These are phyloP conservation scores for Coemansia sp. DNA, from an alignment of 192 early-diverging fungal genomes.

Conservation along the genomic window DNA sequence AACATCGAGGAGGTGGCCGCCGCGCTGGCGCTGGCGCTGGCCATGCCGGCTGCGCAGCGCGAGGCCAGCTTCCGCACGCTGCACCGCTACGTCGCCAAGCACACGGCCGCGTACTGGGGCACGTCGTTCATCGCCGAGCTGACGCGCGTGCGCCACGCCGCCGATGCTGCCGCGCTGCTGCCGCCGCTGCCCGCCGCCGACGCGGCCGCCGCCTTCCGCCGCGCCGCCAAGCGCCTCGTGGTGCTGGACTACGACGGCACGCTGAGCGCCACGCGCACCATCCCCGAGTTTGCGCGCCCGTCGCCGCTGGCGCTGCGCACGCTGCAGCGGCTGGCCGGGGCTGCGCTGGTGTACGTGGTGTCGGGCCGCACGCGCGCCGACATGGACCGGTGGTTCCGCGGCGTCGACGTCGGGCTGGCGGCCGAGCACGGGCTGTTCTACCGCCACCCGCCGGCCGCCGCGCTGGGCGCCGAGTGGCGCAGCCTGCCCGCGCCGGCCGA, in stretches of 20 bases:
- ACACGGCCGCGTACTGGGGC: conserved; percentile 98
- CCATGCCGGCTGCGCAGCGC: conserved; percentile 81
- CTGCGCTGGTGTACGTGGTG: conserved; percentile 92
- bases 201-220: neutral
- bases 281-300: conserved; percentile 94
- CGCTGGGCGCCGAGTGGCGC: conserved; percentile 65
- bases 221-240: conserved; percentile 59
- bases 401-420: conserved; percentile 83
- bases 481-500: conserved; percentile 80
- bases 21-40: conserved; percentile 88
- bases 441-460: conserved; percentile 73
- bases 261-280: conserved; percentile 76
- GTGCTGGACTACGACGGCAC: conserved; percentile 98
- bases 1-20: conserved; percentile 94
- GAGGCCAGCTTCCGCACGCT: conserved; percentile 88
- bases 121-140: conserved; percentile 90
- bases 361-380: conserved; percentile 88
- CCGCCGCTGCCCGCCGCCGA: conserved; percentile 33
- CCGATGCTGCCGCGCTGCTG: conserved; percentile 50
- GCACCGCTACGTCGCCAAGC: conserved; percentile 91
- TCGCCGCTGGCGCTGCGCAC: conserved; percentile 68
- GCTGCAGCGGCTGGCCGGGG: conserved; percentile 67
- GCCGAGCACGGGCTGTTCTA: conserved; percentile 99
- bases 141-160: conserved; percentile 58
- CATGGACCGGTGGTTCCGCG: conserved; percentile 90